These are phyloP conservation scores for Allantophomopsis lycopodina DNA, from an alignment of 2,329 filamentous ascomycete genomes.

Conservation along the genomic window DNA sequence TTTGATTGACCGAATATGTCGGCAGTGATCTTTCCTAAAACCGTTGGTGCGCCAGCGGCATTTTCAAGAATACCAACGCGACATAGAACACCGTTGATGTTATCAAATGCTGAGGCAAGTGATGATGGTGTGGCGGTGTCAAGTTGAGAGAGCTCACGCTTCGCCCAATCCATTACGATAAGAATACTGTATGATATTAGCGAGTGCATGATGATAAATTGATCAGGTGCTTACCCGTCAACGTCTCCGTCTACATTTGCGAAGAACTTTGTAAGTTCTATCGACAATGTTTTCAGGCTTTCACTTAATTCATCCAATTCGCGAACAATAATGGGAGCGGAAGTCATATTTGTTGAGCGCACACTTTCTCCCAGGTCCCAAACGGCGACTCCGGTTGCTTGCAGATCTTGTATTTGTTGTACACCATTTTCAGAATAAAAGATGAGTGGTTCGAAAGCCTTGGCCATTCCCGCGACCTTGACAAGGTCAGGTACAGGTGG, in stretches of 20 bases:
- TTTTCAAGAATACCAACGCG: slow-evolving; percentile 46
- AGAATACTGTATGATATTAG: slow-evolving; percentile 47
- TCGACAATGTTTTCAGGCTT: slow-evolving; percentile 67
- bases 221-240: slow-evolving; percentile 45
- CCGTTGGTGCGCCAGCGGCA: slow-evolving; percentile 43
- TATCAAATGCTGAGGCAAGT: slow-evolving; percentile 63
- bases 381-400: slow-evolving; percentile 83
- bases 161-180: slow-evolving; percentile 93
- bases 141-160: slow-evolving; percentile 65
- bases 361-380: slow-evolving; percentile 93
- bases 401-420: slow-evolving; percentile 72
- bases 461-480: slow-evolving; percentile 79
- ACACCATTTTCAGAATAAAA: slow-evolving; percentile 88
- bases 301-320: slow-evolving; percentile 80
- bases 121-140: slow-evolving; percentile 45
- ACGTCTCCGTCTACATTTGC: slow-evolving; percentile 88
- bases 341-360: slow-evolving; percentile 79
- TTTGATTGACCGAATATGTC: slow-evolving; percentile 68
- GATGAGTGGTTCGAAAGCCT: slow-evolving; percentile 86
- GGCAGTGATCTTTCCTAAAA: slow-evolving; percentile 54
- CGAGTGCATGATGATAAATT: slow-evolving; percentile 1
- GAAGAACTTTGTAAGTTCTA: slow-evolving; percentile 85
- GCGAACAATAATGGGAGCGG: slow-evolving; percentile 70
- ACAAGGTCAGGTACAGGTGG: slow-evolving; percentile 71
- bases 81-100: slow-evolving; percentile 66